Evolutionary conservation across 2,329 filamentous ascomycete genomes (phyloP).

Genomic region (Ophiostoma australiae): DNA sequence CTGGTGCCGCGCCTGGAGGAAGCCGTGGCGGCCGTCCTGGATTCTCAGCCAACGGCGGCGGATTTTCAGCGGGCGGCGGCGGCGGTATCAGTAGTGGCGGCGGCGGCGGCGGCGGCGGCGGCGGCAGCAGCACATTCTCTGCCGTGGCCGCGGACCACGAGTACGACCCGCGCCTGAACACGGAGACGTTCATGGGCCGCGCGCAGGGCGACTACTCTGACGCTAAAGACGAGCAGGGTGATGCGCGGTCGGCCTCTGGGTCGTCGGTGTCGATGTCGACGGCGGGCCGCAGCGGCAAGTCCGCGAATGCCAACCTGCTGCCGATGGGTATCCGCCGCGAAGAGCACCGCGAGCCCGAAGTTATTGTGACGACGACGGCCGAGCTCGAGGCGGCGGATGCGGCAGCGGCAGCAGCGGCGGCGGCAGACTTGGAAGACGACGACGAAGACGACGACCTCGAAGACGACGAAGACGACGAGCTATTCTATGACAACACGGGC

Average conservation of each 20-base stretch:
- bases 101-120: slow-evolving; percentile 21
- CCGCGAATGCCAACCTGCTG: slow-evolving; percentile 33
- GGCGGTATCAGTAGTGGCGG: slow-evolving; percentile 21
- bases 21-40: slow-evolving; percentile 22
- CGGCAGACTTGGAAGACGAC: not conserved
- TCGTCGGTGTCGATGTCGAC: slow-evolving; percentile 29
- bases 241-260: slow-evolving; percentile 23
- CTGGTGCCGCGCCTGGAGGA: slow-evolving; percentile 24
- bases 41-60: slow-evolving; percentile 23
- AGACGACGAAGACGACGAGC: slow-evolving; percentile 28
- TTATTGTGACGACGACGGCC: slow-evolving; percentile 52
- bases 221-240: slow-evolving; percentile 41
- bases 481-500: slow-evolving; percentile 29
- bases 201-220: slow-evolving; percentile 40
- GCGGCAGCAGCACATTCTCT: slow-evolving; percentile 22
- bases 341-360: slow-evolving; percentile 50
- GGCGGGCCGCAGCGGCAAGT: slow-evolving; percentile 29
- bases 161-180: slow-evolving; percentile 50
- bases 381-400: slow-evolving; percentile 48
- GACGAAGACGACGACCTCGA: slow-evolving; percentile 27
- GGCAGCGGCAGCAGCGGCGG: slow-evolving; percentile 27
- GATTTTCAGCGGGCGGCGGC: slow-evolving; percentile 25
- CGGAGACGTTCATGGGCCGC: slow-evolving; percentile 49
- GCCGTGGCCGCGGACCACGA: slow-evolving; percentile 35
- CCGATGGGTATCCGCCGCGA: slow-evolving; percentile 54